Evolutionary conservation across 345 rosid species (phyloP).

Genomic region (Excoecaria cochinchinensis): DNA sequence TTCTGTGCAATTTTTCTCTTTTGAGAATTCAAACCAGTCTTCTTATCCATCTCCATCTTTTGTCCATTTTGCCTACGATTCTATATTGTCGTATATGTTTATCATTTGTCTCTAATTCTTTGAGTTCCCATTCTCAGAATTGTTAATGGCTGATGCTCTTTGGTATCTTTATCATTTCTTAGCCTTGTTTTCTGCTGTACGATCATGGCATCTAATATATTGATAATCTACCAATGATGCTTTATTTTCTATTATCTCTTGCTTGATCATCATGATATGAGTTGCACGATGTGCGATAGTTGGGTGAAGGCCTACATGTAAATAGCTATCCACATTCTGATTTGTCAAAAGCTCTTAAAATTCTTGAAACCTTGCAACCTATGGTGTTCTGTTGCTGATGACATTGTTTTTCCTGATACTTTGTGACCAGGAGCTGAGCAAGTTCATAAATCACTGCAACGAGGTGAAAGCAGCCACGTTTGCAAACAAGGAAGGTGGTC

Average conservation of each 20-base stretch:
- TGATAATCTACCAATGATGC: neutral
- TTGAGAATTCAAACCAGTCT: slow-evolving; percentile 34
- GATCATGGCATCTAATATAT: neutral
- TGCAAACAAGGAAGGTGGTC: slow-evolving; percentile 81
- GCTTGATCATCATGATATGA: neutral
- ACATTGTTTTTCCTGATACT: neutral
- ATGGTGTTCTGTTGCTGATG: neutral
- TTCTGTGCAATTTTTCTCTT: slow-evolving; percentile 36
- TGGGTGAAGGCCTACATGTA: neutral
- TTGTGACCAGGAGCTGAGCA: slow-evolving; percentile 61
- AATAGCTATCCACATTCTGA: neutral
- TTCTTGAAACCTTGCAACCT: neutral
- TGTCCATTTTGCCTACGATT: neutral
- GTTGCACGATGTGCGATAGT: neutral
- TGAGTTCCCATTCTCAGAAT: neutral
- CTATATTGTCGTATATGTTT: neutral
- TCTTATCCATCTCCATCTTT: slow-evolving; percentile 30
- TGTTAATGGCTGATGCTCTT: neutral
- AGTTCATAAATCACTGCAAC: slow-evolving; percentile 86
- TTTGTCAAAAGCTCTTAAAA: neutral
- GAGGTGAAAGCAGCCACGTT: slow-evolving; percentile 79
- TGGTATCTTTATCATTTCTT: neutral
- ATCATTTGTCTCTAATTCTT: neutral
- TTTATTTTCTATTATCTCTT: neutral
- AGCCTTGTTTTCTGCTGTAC: neutral